Evolutionary conservation across 345 rosid genomes (phyloP), one percentile per base, ranked within the genome.

Genomic region (Lumnitzera racemosa): DNA sequence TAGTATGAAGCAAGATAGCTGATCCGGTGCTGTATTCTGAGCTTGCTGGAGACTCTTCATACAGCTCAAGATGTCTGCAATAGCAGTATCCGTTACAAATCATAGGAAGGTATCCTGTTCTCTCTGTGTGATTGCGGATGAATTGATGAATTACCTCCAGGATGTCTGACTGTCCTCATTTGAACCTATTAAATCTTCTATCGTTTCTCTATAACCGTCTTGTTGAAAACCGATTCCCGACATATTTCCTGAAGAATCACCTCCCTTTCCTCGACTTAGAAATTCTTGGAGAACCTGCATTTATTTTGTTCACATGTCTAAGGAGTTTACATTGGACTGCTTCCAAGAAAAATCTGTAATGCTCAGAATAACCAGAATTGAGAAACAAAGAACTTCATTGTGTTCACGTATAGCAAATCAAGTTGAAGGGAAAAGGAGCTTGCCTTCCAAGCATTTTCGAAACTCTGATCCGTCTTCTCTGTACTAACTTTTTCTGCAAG

Each of bases 381-480:
- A 17, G 41, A 17, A n/a, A 0, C 11, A 13, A 20, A 24, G 48
- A 46, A 25, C 24, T 20, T 16, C 46, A 47, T 51, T 13, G 27
- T 29, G 4, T 14, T 27, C 53, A 29, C 51, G 54, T 53, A 62
- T 48, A 11, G 12, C 23, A 56, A 61, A 52, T 50, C 49, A 59
- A 20, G 27, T 51, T 17, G 8, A 47, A 58, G 41, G 52, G 48
- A 14, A 46, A 53, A 58, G 56, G 61, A 0, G 46, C 65, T 72
- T 61, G 84, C 99, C 97, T 90, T 90, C 99, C 99, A 94, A 53
- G 99, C 97, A 88, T 77, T 86, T 73, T 94, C 97, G 59, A 90
- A 82, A 83, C 95, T 86, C 79, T 84, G 91, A 52, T 88, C 97
- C 59, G 95, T 81, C 70, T 80, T 86, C 65, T 90, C 97, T 51